phyloP scores from a whole-genome alignment of 257 asterid species.

The Oldenlandia corymbosa region DNA sequence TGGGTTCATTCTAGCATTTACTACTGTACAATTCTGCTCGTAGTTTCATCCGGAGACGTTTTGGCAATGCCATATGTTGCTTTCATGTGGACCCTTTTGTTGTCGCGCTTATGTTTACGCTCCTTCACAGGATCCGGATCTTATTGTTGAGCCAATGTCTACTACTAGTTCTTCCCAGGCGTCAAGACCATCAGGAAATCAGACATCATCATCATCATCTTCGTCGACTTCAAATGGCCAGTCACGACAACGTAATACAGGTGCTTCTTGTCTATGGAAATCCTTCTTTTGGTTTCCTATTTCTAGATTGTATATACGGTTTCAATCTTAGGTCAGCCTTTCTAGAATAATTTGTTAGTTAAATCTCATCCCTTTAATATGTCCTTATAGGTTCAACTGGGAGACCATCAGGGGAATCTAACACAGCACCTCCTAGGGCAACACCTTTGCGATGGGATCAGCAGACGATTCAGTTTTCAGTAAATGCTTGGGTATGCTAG shows the following conservation, averaged over 20 bases:
- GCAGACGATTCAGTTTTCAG: slow-evolving; percentile 75
- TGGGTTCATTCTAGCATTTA: not conserved
- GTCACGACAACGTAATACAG: slow-evolving; percentile 50
- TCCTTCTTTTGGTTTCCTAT: not conserved
- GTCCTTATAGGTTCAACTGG: slow-evolving; percentile 50
- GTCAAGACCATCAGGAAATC: slow-evolving; percentile 47
- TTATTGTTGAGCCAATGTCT: slow-evolving; percentile 77
- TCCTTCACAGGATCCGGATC: slow-evolving; percentile 57
- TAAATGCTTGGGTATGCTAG: slow-evolving; percentile 89
- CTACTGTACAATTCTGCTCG: too few relatives aligned
- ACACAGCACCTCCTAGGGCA: slow-evolving; percentile 51
- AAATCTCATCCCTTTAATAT: slow-evolving; percentile 7
- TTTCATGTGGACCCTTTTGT: slow-evolving; percentile 1
- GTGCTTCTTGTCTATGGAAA: slow-evolving; percentile 22
- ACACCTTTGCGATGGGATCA: slow-evolving; percentile 65
- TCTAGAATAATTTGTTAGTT: not conserved
- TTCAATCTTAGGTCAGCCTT: not conserved
- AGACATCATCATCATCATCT: slow-evolving; percentile 48
- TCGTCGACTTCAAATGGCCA: slow-evolving; percentile 44
- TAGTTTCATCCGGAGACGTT: too few relatives aligned
- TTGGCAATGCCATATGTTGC: not conserved
- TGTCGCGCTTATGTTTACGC: slow-evolving; percentile 4
- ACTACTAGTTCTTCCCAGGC: slow-evolving; percentile 52
- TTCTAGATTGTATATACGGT: too few relatives aligned
- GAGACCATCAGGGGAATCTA: slow-evolving; percentile 60